Base-by-base conservation (phyloP, 2,329 filamentous ascomycete genomes). In the Botryotinia globosa region DNA sequence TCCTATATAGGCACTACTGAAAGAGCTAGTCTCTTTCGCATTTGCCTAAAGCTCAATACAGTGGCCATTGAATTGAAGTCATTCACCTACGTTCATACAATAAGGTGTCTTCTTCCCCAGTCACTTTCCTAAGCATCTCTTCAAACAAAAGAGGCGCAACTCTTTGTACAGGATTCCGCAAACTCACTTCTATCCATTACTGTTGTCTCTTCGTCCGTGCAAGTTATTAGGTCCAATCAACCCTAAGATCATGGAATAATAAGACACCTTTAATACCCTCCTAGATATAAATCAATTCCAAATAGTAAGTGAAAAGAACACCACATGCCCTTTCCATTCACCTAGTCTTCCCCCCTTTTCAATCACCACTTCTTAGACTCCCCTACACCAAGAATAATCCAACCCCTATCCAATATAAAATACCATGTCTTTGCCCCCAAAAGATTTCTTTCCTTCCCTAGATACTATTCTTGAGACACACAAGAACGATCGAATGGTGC, bases 181-280 rank as follows among this genome's bases (percentile, higher is more conserved):
- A 29, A 56, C 51, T 56, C 14, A 18, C n/a, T 9, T n/a, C 12
- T 16, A 9, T n/a, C 12, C 8, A 9, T 1, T n/a, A 7, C 2
- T 3, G 8, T 39, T 16, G 7, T 4, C 7, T 14, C 22, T n/a
- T 39, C 7, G 5, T 1, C 1, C 1, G 22, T 3, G 0, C 3
- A 61, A 25, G 0, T 12, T 9, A 10, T 3, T 12, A 61, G 1
- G 25, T n/a, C 22, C 16, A 22, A n/a, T 61, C 3, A 16, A 10
- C 3, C 6, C 16, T 14, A n/a, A 16, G 14, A 18, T 3, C 2
- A 8, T n/a, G 14, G 2, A 25, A 9, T 7, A 16, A 61, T 4
- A n/a, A n/a, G n/a, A 61, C 22, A 9, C 3, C 0, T n/a, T 6
- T 61, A n/a, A 9, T 39, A 39, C 12, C n/a, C 16, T 32, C 51